Base-by-base conservation (phyloP, 768 basidiomycete species). In the Leucocoprinus birnbaumii region DNA sequence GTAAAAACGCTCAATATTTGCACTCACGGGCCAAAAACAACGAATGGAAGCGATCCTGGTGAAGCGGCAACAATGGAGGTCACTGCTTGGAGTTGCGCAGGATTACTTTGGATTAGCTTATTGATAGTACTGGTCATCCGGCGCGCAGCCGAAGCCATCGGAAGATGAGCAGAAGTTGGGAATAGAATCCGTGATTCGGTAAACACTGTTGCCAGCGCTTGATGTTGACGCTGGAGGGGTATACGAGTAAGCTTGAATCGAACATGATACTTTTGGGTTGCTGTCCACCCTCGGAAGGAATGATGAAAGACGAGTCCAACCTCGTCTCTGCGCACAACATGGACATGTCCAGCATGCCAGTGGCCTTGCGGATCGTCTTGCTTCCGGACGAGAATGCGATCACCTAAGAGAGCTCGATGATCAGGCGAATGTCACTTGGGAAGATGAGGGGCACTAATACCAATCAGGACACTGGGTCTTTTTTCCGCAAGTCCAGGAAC, bases 21-120 rank as follows among this genome's bases (percentile, higher is more conserved):
- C 1, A 69, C 84, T 65, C 63, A 84, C 81, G 85, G 84, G n/a
- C 84, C 85, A 64, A 83, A 86, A 16, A 86, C 69, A 13, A 83
- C 66, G 59, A 86, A 86, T 0, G 84, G 85, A 1, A 72, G 62
- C 5, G 77, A 72, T 0, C 84, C 83, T 0, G 72, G 68, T 13
- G 70, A 65, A 27, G 71, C 74, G 31, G 67, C 58, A 2, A 76
- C 62, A 42, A 86, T 80, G 0, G 79, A 72, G 3, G 65, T 61
- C 0, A 86, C 80, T 0, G 83, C 79, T 51, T 71, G 71, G 5
- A 76, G 59, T 58, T 85, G 84, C 34, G 74, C 68, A 0, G 63
- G 54, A 62, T 87, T 86, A 1, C 57, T 56, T 1, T 66, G 65
- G 41, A 87, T 73, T 8, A 78, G 62, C 0, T 67, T 58, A 57